Base-by-base conservation (phyloP, 2,329 filamentous ascomycete species). In the Talaromyces sp. region DNA sequence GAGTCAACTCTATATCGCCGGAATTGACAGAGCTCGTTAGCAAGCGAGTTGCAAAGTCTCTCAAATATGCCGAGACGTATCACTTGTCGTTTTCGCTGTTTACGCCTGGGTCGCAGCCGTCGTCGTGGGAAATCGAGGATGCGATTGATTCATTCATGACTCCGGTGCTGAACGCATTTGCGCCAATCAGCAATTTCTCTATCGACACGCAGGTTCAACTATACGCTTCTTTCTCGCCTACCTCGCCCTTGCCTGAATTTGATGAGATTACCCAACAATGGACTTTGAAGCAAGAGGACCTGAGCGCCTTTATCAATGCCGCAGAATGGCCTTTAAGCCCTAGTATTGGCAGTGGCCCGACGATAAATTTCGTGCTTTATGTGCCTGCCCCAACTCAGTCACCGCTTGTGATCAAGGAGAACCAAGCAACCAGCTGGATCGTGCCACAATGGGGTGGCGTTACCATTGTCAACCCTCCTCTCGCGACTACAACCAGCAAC, bases 321-420 rank as follows among this genome's bases (percentile, higher is more conserved):
- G 94, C 94, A 2, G 94, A 99, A 77, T 99, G 94, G 94, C 94
- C 94, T 0, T 77, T 99, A 2, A 96, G 90, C 63, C 93, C 93
- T 0, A 96, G 91, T 60, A 97, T 99, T 66, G 94, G 92, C 48
- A 87, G 86, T 19, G 93, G 93, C 0, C 94, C 94, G 0, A 99
- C 94, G 0, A 87, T 99, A 70, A 97, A 99, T 75, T 97, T 99
- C 72, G 87, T 97, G 60, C 82, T 97, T 29, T 99, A 94, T 69
- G 86, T 95, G 8, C 91, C 92, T 6, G 86, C 90, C 61, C 85
- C 89, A 61, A 76, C 76, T 7, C 81, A 86, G 62, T 82, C 81
- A 3, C 87, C 86, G 12, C 75, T 89, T 35, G 66, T 84, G 8
- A 80, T 89, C 52, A 81, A 83, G 60, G 84, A 84, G 55, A 85